Evolutionary conservation across 179 eudicot genomes (phyloP), one percentile per base, ranked within the genome.

Genomic region (Nepenthes alata): DNA sequence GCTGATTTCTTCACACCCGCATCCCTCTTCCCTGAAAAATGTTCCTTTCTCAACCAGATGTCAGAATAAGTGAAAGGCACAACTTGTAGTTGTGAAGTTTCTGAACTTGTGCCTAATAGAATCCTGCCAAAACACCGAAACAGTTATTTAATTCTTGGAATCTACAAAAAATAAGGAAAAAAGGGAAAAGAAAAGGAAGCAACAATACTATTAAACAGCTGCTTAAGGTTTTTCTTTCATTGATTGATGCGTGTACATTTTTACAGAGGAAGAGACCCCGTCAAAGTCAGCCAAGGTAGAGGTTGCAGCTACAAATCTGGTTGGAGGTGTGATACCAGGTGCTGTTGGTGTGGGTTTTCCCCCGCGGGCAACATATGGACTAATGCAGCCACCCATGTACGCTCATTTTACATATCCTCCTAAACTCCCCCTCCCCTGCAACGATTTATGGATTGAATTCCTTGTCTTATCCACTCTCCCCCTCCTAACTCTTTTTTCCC

Each of bases 211-310:
- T 4, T 7, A 41, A 4, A 2, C 45, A 4, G 45, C 2, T 7
- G 8, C 45, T 41, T 41, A 41, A 41, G 45, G 5, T 41, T 41
- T 41, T 4, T 41, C 8, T 41, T 7, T 41, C 45, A 41, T 41
- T 7, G 5, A 4, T 7, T 41, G 45, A 41, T 41, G 25, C 25
- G 25, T 25, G n/a, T 51, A 35, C 58, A 7, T 61, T 64, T 52
- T 67, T 68, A 73, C 84, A 91, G 98, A 91, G 25, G 96, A 91
- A 38, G 98, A 89, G 57, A 70, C 77, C 6, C 85, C 89, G 59
- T 73, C 91, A 66, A 91, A 91, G 73, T 47, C 77, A 58, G 79
- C 80, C 15, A 91, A 86, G 75, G 77, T 84, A 64, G 95, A 88
- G 13, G 59, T 70, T 45, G 80, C 91, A 58, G 51, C 82, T 5